phyloP scores from a whole-genome alignment of 2,329 filamentous ascomycete species.

The Rhynchosporium graminicola region DNA sequence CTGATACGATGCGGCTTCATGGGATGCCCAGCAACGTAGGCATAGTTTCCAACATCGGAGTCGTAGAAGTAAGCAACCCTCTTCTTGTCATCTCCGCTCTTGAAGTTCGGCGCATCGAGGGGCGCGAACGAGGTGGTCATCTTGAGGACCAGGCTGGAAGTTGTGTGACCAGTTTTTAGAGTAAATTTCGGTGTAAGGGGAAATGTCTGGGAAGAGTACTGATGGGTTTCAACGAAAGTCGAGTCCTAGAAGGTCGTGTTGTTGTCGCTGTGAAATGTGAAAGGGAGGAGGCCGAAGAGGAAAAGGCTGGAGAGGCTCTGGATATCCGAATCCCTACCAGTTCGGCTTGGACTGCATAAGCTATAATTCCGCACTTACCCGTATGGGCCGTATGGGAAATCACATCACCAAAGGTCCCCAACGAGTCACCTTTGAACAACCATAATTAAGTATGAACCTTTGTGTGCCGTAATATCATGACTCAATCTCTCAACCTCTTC shows the following conservation, averaged over 20 bases:
- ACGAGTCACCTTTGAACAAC: neutral
- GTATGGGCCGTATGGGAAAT: neutral
- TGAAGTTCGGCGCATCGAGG: conserved; percentile 52
- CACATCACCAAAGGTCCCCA: no score
- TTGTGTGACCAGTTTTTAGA: conserved; percentile 4
- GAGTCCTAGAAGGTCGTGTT: neutral
- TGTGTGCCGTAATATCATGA: no score
- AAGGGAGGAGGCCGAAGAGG: neutral
- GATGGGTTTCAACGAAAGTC: neutral
- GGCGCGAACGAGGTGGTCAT: conserved; percentile 48
- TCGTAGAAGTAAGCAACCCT: conserved; percentile 99
- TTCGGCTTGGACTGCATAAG: conserved; percentile 6
- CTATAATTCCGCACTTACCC: neutral
- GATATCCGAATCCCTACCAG: conserved; percentile 1
- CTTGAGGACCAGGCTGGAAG: conserved; percentile 16
- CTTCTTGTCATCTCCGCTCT: conserved; percentile 61
- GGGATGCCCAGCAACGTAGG: conserved; percentile 92
- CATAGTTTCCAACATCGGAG: conserved; percentile 96
- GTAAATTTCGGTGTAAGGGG: neutral
- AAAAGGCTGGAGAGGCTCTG: conserved; percentile 8
- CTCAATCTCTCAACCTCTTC: neutral
- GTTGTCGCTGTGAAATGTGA: conserved; percentile 15
- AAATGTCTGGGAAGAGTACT: neutral
- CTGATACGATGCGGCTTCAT: conserved; percentile 99
- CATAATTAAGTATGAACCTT: neutral